Evolutionary conservation across 2,329 filamentous ascomycete species (phyloP).

Genomic region (Didymellaceae sp.): DNA sequence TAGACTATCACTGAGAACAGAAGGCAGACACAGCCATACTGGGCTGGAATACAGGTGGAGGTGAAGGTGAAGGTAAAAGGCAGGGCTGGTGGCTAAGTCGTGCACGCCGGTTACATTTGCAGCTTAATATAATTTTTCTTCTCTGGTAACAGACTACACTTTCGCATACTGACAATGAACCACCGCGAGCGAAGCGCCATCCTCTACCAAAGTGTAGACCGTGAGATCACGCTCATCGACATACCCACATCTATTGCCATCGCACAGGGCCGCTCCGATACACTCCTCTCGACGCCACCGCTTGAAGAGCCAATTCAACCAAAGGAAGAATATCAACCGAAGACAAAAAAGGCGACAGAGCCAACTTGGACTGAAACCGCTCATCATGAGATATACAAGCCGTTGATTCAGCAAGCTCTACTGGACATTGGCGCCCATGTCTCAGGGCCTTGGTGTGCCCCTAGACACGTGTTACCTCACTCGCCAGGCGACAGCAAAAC

Average conservation of each 20-base stretch:
- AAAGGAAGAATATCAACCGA: conserved; percentile 60
- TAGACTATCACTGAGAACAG: too few species aligned
- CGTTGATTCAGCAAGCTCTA: conserved; percentile 50
- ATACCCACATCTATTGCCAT: conserved; percentile 73
- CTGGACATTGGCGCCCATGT: conserved; percentile 37
- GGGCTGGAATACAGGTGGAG: background rate
- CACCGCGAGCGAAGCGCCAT: conserved; percentile 41
- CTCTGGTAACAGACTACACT: too few species aligned
- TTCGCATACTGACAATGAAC: background rate
- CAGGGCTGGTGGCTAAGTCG: too few species aligned
- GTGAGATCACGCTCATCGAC: conserved; percentile 67
- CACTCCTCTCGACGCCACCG: conserved; percentile 56
- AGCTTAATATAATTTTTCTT: too few species aligned
- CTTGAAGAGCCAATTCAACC: conserved; percentile 56
- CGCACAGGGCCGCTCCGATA: conserved; percentile 62
- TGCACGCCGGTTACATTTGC: background rate
- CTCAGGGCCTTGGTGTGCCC: conserved; percentile 34
- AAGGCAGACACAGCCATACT: too few species aligned
- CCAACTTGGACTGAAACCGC: conserved; percentile 43
- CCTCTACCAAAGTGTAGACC: conserved; percentile 60
- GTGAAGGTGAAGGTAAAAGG: background rate
- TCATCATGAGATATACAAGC: conserved; percentile 48
- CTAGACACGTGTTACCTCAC: conserved; percentile 32
- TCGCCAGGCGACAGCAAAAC: conserved; percentile 20
- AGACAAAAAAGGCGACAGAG: conserved; percentile 54